Evolutionary conservation across 2,329 filamentous ascomycete genomes (phyloP), one percentile per base, ranked within the genome.

Genomic region (Stagonosporopsis tanaceti): DNA sequence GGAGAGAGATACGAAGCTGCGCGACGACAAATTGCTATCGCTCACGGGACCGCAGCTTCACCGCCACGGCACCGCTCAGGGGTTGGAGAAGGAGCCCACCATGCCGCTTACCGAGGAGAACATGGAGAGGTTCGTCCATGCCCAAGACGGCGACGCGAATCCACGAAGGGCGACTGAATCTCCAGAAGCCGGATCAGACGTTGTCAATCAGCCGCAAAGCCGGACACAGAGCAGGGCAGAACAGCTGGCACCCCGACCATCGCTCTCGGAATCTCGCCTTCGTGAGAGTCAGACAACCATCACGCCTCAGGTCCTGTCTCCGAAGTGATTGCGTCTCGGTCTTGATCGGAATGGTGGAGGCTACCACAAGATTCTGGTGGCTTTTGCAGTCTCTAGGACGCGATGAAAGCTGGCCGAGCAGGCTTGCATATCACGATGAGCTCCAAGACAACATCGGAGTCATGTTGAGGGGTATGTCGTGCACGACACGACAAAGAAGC

Each of bases 21-120:
- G 84, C 15, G 82, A 87, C 63, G 81, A 85, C 57, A 85, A 85
- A 63, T 69, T 87, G 17, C 75, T 86, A 15, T 78, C 78, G n/a
- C 75, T 79, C 20, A 80, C 77, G 32, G 78, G 79, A 20, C 75
- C 77, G 15, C 62, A 70, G 41, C 54, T 67, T 32, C 60, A 70
- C 47, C 65, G 60, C 37, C 66, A 67, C 45, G 54, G 62, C 34
- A 65, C 50, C 17, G 57, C 63, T 40, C 64, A 71, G 40, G 65
- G 62, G 47, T 50, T 35, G 7, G 55, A 64, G 12, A 57, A 47
- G 14, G 65, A 63, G 20, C 59, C 61, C 14, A 67, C 68, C 7
- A 68, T 73, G 54, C 75, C 73, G 38, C 63, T 77, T 46, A 77
- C 75, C 2, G 65, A 67, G 57, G 76, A 75, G 47, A 77, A 77